Evolutionary conservation across 129 eudicot species (phyloP), one percentile per base, ranked within the genome.

Genomic region (Tagetes erecta): DNA sequence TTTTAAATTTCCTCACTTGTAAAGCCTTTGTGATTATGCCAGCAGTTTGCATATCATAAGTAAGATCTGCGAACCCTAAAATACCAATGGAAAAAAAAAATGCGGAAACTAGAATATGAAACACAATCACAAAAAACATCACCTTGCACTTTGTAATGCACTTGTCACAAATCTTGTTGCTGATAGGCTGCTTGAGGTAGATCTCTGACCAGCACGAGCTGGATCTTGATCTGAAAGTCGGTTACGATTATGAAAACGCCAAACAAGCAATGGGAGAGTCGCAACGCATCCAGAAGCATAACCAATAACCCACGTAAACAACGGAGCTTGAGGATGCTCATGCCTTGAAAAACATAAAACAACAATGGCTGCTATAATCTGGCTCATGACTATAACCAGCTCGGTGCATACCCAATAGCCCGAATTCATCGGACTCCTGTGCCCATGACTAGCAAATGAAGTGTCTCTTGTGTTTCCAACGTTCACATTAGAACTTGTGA

Each of bases 221-320:
- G 85, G 34, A 80, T 82, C 91, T 78, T 86, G 91, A 63, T 83
- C 90, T 6, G 84, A 60, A 36, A 58, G 80, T 53, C 83, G 96
- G 79, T 87, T 87, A 8, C 87, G 80, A 73, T 87, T 80, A 64
- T 38, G 33, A 2, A 64, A 64, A 64, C 49, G 69, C 69, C 69
- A 38, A 64, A 40, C 13, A 12, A 64, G 69, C 49, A 64, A 6
- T 3, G 69, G 69, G 2, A 64, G 69, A n/a, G 69, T 39, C n/a
- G 69, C 69, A 64, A 14, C 49, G 14, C 69, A 64, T 38, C 69
- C 69, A 14, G 41, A 64, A 39, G 69, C 50, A 64, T 64, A 64
- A 64, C 69, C 69, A 13, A 64, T 39, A 64, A 13, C 47, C 69
- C 69, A 64, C 1, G 69, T 64, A 39, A 64, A 64, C 12, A 64